phyloP scores from a whole-genome alignment of 2,329 filamentous ascomycete species.

The Fusarium pininemorale region DNA sequence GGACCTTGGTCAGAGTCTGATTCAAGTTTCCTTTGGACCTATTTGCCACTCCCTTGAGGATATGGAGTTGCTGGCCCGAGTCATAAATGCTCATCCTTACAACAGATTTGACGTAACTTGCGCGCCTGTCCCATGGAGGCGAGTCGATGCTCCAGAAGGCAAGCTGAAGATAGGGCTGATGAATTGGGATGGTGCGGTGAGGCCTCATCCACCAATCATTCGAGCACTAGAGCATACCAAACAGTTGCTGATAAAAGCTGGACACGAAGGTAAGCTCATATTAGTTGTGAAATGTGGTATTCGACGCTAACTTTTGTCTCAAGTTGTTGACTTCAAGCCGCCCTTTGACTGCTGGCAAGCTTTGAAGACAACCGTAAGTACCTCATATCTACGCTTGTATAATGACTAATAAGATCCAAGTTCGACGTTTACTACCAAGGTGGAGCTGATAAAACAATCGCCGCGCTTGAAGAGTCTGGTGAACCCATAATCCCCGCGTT shows the following conservation, averaged over 20 bases:
- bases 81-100: neutral
- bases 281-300: accelerated
- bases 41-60: constrained; percentile 8
- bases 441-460: neutral
- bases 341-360: constrained; percentile 21
- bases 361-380: neutral
- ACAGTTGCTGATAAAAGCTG: neutral
- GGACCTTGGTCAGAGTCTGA: constrained; percentile 37
- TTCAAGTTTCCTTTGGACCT: constrained; percentile 55
- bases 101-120: constrained; percentile 3
- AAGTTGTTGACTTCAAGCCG: constrained; percentile 14
- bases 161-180: constrained; percentile 11
- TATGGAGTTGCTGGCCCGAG: neutral
- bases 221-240: constrained; percentile 1
- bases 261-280: neutral
- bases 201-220: constrained; percentile 16
- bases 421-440: constrained; percentile 13
- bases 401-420: neutral
- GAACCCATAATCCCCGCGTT: constrained; percentile 10
- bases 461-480: neutral
- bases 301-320: accelerated
- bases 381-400: accelerated
- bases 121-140: constrained; percentile 1
- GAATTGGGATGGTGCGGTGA: constrained; percentile 10
- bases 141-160: accelerated